Evolutionary conservation across 768 basidiomycete species (phyloP), one percentile per base, ranked within the genome.

Genomic region (Daedaleopsis nitida): DNA sequence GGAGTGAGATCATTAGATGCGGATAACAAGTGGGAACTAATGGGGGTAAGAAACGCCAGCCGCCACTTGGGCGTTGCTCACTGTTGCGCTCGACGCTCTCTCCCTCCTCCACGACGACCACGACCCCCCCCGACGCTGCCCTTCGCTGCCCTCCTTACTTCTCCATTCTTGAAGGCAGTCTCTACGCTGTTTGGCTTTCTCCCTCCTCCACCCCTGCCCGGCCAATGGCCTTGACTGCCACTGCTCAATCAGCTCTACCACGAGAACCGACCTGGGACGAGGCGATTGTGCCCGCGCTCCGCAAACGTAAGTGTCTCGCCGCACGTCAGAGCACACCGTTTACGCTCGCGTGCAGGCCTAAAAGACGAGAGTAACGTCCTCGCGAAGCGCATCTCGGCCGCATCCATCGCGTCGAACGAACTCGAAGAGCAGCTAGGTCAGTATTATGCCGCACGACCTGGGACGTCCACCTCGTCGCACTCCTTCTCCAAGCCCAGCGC

Each of bases 281-380:
- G 70, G 84, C 84, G 38, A 91, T 93, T 58, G 92, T 93, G 34
- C 92, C 91, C 57, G 81, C 88, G 43, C 79, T 93, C 39, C 83
- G 91, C 66, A 90, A 92, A 80, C 82, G 90, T 92, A 77, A 69
- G 83, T 78, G 49, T 59, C 58, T 35, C 55, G 32, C 34, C 59
- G 60, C 57, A 57, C 51, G 54, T 37, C 48, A 37, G 48, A 38
- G 35, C 50, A 62, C 64, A 24, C 57, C 16, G 58, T 51, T 58
- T 51, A 61, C 57, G 23, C 60, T 32, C 58, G 67, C 58, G 61
- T 49, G 23, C 68, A 94, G 92, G 92, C 58, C 83, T 94, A 19
- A 86, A 94, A 75, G 82, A 78, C 62, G 92, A 94, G 77, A 92
- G 91, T 68, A 82, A 86, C 39, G 84, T 85, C n/a, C 80, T 94